Percentiles rank a stretch among this genome's conserved stretches.
phyloP scores from a whole-genome alignment of 2,329 filamentous ascomycete genomes.

The Neopestalotiopsis clavispora region DNA sequence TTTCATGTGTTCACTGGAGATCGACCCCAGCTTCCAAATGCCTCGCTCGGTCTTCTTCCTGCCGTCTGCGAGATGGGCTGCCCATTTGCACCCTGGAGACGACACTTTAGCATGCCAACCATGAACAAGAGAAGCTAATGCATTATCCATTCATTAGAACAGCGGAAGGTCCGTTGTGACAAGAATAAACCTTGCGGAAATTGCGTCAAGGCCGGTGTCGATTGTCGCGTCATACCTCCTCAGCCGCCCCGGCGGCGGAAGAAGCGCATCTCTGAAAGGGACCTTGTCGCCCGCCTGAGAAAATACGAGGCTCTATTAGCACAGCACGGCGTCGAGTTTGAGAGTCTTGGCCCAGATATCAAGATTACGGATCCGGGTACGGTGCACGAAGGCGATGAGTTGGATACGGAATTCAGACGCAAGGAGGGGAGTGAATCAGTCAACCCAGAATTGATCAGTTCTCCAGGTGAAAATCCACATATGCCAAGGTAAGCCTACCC shows the following conservation, averaged over 20 bases:
- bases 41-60: not conserved
- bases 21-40: not conserved
- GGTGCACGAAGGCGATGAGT: slow-evolving; percentile 59
- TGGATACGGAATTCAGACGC: slow-evolving; percentile 57
- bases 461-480: slow-evolving; percentile 33
- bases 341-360: slow-evolving; percentile 63
- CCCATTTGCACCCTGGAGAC: not conserved
- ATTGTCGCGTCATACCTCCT: slow-evolving; percentile 65
- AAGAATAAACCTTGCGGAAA: slow-evolving; percentile 74
- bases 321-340: slow-evolving; percentile 71
- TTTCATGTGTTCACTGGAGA: not conserved
- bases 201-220: slow-evolving; percentile 65
- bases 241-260: slow-evolving; percentile 62
- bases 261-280: slow-evolving; percentile 71
- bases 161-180: slow-evolving; percentile 77
- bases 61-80: not conserved
- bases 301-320: slow-evolving; percentile 71
- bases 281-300: slow-evolving; percentile 70
- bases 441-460: slow-evolving; percentile 39
- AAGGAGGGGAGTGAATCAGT: slow-evolving; percentile 54
- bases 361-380: slow-evolving; percentile 43
- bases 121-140: not conserved
- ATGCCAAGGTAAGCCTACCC: slow-evolving; percentile 29
- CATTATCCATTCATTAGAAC: slow-evolving; percentile 45
- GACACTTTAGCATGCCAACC: not conserved